Percentiles rank a stretch among this genome's conserved stretches.
These are phyloP conservation scores for Crithidia fasciculata DNA, from an alignment of 208 protist genomes.

Conservation along the genomic window DNA sequence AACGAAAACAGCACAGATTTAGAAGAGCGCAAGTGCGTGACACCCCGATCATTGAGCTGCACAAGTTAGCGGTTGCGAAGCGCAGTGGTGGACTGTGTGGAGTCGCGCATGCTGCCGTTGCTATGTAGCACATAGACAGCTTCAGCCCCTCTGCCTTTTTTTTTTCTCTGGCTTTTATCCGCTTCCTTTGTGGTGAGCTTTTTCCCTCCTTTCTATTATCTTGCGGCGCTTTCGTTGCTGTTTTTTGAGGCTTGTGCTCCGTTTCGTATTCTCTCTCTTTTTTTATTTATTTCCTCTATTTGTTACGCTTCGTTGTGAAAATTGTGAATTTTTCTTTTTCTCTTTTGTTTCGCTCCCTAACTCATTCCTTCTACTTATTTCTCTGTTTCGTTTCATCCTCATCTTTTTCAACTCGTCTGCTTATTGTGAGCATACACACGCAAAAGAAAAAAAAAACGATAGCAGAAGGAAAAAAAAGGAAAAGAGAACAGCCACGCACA, in stretches of 20 bases:
- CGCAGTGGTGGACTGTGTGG: too few species aligned
- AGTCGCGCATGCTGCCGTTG: too few species aligned
- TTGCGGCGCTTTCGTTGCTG: background rate
- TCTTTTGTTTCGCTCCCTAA: background rate
- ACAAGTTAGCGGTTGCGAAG: too few species aligned
- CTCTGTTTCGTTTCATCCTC: background rate
- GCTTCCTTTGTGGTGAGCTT: constrained; percentile 76
- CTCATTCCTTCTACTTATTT: background rate
- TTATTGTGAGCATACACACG: background rate
- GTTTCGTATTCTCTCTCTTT: background rate
- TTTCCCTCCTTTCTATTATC: background rate
- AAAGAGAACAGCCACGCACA: too few species aligned
- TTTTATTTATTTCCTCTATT: background rate
- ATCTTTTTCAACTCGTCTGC: background rate
- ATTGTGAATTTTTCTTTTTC: background rate
- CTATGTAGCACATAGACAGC: too few species aligned
- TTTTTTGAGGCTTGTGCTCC: background rate
- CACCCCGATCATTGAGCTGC: too few species aligned
- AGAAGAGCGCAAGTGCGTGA: too few species aligned
- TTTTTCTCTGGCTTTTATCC: constrained; percentile 34
- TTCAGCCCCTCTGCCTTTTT: background rate
- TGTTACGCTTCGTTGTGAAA: too few species aligned
- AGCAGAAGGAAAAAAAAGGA: too few species aligned
- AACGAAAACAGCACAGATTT: too few species aligned
- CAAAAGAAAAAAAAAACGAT: constrained; percentile 1